A percentile compares a stretch with the other conserved stretches of the same genome.
These are phyloP conservation scores for Mrakia frigida DNA, from an alignment of 768 basidiomycete species.

Conservation along the genomic window DNA sequence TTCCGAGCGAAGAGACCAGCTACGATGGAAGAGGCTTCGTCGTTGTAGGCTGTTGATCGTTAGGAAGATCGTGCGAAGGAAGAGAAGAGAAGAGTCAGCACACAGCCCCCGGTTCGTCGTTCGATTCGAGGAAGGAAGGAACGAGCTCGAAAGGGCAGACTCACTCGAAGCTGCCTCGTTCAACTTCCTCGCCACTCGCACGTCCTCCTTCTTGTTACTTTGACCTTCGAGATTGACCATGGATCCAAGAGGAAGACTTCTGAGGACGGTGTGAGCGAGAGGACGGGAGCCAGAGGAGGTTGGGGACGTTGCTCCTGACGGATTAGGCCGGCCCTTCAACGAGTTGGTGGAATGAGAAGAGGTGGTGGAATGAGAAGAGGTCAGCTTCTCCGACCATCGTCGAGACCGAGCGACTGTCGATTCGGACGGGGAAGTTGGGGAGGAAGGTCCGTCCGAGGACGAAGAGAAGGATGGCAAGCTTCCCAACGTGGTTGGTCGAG, in stretches of 20 bases:
- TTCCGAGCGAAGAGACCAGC: constrained; percentile 25
- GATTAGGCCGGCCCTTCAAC: neutral
- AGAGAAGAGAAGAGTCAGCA: neutral
- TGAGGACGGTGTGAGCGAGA: constrained; percentile 21
- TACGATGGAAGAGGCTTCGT: constrained; percentile 21
- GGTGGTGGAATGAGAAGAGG: neutral
- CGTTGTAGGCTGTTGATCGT: constrained; percentile 18
- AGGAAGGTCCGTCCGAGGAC: too few species aligned
- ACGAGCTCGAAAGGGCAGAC: neutral
- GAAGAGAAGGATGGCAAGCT: neutral
- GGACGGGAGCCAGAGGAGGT: constrained; percentile 11
- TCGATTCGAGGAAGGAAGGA: too few species aligned
- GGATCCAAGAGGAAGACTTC: constrained; percentile 25
- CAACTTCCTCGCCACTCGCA: neutral
- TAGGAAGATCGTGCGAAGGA: too few species aligned
- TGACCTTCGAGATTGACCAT: constrained; percentile 28
- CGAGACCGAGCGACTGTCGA: neutral
- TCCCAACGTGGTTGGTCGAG: neutral
- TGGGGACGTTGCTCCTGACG: constrained; percentile 1
- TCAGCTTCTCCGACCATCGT: constrained; percentile 7
- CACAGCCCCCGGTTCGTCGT: neutral
- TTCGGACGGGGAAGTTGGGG: constrained; percentile 3
- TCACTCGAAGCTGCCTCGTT: constrained; percentile 21
- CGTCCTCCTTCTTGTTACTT: neutral
- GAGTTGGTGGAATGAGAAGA: neutral